Conservation (phyloP, 176 grass and related monocot species). For the Triticum dicoccoides region DNA sequence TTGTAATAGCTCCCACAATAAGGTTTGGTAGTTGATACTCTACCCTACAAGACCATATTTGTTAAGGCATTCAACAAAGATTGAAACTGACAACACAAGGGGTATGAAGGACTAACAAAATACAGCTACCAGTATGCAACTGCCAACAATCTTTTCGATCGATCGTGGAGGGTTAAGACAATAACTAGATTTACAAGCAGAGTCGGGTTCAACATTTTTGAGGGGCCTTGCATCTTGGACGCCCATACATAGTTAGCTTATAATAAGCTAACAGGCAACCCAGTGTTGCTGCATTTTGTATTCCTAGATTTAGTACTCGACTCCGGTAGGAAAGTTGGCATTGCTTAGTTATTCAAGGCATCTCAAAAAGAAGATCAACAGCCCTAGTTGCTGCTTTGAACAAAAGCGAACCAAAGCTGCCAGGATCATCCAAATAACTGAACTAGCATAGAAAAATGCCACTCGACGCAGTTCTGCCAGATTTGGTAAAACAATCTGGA, state of each 20-base stretch:
- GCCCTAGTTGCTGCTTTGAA: neutral
- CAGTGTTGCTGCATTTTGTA: neutral
- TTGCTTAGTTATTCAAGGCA: conserved; percentile 8
- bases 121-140: neutral
- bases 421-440: neutral
- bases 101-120: neutral
- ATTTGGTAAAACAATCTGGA: neutral
- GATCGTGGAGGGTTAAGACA: neutral
- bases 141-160: neutral
- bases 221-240: neutral
- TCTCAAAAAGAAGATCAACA: neutral
- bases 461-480: neutral
- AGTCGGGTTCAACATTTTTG: neutral
- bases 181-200: neutral
- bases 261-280: neutral
- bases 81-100: neutral
- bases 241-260: neutral
- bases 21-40: conserved; percentile 97
- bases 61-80: conserved; percentile 16
- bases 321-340: neutral
- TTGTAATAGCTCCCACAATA: conserved; percentile 84
- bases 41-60: conserved; percentile 42
- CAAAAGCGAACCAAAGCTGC: neutral
- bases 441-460: neutral
- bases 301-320: neutral